Evolutionary conservation across 371 early-diverging fungal genomes (phyloP).

Genomic region (Coemansia sp.): DNA sequence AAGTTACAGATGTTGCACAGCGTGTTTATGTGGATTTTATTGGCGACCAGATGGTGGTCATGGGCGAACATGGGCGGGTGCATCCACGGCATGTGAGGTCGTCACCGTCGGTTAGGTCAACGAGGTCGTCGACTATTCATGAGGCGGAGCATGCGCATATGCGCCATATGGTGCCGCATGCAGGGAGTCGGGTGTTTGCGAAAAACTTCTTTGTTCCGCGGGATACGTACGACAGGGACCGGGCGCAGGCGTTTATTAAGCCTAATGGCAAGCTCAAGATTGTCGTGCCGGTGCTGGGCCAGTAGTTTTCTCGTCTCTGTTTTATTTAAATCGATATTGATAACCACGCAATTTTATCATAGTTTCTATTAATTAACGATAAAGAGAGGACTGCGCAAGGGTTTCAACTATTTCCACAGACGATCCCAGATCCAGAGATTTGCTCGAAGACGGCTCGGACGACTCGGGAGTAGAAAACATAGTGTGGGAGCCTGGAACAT

Average conservation of each 20-base stretch:
- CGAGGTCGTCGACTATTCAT: conserved; percentile 25
- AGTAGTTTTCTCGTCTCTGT: neutral
- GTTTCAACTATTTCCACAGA: neutral
- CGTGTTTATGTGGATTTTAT: conserved; percentile 51
- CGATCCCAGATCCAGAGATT: neutral
- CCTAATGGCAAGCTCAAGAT: conserved; percentile 51
- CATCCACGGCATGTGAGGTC: conserved; percentile 11
- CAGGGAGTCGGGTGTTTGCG: conserved; percentile 22
- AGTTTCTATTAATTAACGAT: neutral
- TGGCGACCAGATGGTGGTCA: conserved; percentile 49
- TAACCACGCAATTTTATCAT: too few relatives aligned
- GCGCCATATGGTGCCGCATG: neutral
- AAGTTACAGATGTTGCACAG: conserved; percentile 20
- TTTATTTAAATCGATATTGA: neutral
- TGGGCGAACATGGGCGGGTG: conserved; percentile 44
- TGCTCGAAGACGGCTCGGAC: neutral
- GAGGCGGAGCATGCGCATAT: conserved; percentile 2
- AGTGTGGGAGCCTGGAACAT: conserved; percentile 8
- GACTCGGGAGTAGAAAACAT: neutral
- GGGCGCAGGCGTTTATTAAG: conserved; percentile 47
- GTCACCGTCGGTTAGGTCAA: conserved; percentile 24
- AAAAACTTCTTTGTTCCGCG: conserved; percentile 49
- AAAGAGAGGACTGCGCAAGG: neutral
- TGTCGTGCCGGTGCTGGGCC: conserved; percentile 37
- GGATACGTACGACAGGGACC: conserved; percentile 46